Conservation (phyloP, 2,329 filamentous ascomycete species). For the Pseudocercospora musae region DNA sequence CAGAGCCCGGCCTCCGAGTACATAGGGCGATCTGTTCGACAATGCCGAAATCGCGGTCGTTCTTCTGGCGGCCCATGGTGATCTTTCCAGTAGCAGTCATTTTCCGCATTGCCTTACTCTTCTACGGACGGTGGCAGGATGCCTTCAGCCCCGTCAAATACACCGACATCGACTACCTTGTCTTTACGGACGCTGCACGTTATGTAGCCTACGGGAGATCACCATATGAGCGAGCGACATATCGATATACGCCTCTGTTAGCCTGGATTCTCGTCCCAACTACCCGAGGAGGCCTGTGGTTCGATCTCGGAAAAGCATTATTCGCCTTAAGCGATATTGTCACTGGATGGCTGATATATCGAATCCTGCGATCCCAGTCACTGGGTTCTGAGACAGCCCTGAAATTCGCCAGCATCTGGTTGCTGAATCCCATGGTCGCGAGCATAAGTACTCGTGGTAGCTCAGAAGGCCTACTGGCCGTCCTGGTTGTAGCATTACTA, state of each 20-base stretch:
- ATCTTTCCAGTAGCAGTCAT: constrained; percentile 50
- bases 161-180: constrained; percentile 97
- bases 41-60: neutral
- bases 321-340: constrained; percentile 82
- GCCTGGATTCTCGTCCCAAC: constrained; percentile 90
- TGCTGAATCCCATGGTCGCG: constrained; percentile 97
- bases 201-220: constrained; percentile 65
- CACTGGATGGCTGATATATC: constrained; percentile 73
- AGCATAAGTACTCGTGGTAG: constrained; percentile 94
- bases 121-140: constrained; percentile 93
- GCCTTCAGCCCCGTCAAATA: constrained; percentile 90
- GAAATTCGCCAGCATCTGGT: constrained; percentile 81
- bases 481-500: constrained; percentile 75
- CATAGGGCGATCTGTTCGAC: neutral
- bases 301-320: constrained; percentile 81
- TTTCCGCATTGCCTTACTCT: constrained; percentile 69
- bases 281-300: constrained; percentile 59
- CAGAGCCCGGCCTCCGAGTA: neutral
- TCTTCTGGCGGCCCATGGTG: constrained; percentile 29
- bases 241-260: constrained; percentile 91
- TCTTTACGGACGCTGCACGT: constrained; percentile 92
- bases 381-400: constrained; percentile 55
- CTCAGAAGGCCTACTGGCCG: constrained; percentile 84
- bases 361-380: constrained; percentile 51
- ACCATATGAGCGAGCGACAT: constrained; percentile 87